Base-by-base conservation (phyloP, 2,329 filamentous ascomycete genomes). In the Albophoma yamanashiensis region DNA sequence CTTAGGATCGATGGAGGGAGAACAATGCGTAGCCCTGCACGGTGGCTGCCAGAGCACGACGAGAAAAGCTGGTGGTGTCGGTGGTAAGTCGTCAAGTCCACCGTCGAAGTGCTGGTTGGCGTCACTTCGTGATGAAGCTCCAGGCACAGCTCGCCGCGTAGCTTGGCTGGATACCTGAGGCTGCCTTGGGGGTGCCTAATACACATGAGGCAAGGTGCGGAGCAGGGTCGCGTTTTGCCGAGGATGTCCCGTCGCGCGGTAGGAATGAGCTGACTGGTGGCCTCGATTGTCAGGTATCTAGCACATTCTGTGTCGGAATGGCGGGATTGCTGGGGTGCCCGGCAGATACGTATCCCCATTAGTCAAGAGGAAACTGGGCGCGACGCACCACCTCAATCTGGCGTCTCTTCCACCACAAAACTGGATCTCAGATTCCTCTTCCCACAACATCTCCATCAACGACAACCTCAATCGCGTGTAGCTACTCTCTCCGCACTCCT, bases 101-200 rank as follows among this genome's bases (percentile, higher is more conserved):
- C 27, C 38, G 14, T 38, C 40, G 50, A 40, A 47, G 58, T 43
- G 58, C 40, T 38, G n/a, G 39, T 20, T 34, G 62, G 62, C 63
- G 60, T 64, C 63, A 64, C 62, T 63, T 63, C 47, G 50, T 58
- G 31, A 38, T 25, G 59, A 47, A 64, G 62, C 61, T 65, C 61
- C 59, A 64, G 63, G 62, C 63, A 64, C 62, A 62, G 62, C 63
- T 63, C 58, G 63, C 63, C 63, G 62, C 62, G 60, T 64, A 62
- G 50, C 50, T 55, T 15, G 59, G 55, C 55, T 59, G 36, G 58
- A 60, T 57, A 58, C 60, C 62, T 63, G 39, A 61, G 60, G 60
- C 50, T 55, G 50, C 50, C 9, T n/a, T 31, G 27, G 27, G 27
- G 27, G 27, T 31, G 5, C 27, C 27, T 31, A 31, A 31, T n/a